Percentiles rank a stretch among this genome's conserved stretches.
Conservation (phyloP, 2,329 filamentous ascomycete species). For the Myriangium duriaei region DNA sequence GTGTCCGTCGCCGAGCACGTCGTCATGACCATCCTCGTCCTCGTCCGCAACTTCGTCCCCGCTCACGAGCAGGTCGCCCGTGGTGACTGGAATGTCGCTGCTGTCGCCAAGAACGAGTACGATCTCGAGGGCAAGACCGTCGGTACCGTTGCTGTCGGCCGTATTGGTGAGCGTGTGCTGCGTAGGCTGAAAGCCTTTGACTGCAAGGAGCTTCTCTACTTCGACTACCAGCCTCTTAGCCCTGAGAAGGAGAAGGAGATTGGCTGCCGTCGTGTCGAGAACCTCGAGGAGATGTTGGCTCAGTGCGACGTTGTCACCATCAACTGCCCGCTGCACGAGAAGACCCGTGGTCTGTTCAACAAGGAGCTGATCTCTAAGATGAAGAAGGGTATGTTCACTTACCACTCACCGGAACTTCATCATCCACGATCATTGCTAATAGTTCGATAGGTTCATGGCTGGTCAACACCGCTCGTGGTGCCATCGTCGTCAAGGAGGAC, state of each 20-base stretch:
- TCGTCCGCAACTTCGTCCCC: constrained; percentile 97
- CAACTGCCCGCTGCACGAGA: constrained; percentile 98
- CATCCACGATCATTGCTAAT: constrained; percentile 9
- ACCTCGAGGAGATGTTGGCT: constrained; percentile 80
- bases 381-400: constrained; percentile 73
- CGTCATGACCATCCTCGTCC: constrained; percentile 92
- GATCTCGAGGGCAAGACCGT: constrained; percentile 97
- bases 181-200: constrained; percentile 93
- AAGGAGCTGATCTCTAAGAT: constrained; percentile 98
- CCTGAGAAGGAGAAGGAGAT: constrained; percentile 88
- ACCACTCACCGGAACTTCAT: no score
- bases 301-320: constrained; percentile 98
- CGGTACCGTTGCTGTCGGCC: constrained; percentile 91
- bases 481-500: constrained; percentile 98
- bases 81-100: constrained; percentile 93
- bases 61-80: constrained; percentile 84
- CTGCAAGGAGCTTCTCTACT: constrained; percentile 99
- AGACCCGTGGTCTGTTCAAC: constrained; percentile 93
- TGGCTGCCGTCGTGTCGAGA: constrained; percentile 78
- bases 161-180: constrained; percentile 95
- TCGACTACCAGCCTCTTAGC: constrained; percentile 90
- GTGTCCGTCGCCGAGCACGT: constrained; percentile 98
- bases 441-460: constrained; percentile 69
- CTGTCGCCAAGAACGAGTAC: constrained; percentile 94
- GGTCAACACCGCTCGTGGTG: constrained; percentile 95